Evolutionary conservation across 345 rosid genomes (phyloP).

Genomic region (Orychophragmus violaceus): DNA sequence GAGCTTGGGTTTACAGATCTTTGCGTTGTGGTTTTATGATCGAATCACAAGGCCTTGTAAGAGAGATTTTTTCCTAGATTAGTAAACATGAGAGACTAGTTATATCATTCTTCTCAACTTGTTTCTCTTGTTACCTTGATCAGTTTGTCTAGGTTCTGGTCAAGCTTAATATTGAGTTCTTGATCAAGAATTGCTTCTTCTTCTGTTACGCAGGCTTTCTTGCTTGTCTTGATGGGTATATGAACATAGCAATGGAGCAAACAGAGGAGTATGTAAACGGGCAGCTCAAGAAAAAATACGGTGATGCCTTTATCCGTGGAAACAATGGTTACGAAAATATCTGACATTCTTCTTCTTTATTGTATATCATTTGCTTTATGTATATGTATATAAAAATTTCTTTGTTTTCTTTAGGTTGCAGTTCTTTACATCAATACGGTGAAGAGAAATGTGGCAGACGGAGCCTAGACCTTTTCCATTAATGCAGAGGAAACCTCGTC

Average conservation of each 20-base stretch:
- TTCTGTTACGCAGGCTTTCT: constrained; percentile 53
- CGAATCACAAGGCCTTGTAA: not conserved
- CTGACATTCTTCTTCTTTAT: not conserved
- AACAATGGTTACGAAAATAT: constrained; percentile 51
- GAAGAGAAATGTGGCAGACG: constrained; percentile 74
- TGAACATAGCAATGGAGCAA: too few relatives aligned
- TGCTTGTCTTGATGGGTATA: constrained; percentile 73
- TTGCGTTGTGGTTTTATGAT: not conserved
- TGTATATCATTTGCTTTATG: not conserved
- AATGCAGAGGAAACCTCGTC: constrained; percentile 74
- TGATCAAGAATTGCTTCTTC: not conserved
- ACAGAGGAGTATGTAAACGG: too few relatives aligned
- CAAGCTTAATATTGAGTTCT: not conserved
- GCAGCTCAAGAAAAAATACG: constrained; percentile 86
- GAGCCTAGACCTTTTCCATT: constrained; percentile 66
- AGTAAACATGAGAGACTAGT: not conserved
- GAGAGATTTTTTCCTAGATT: not conserved
- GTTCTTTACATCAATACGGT: constrained; percentile 91
- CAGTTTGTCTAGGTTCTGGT: not conserved
- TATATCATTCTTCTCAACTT: not conserved
- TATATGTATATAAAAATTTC: not conserved
- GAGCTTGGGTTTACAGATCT: not conserved
- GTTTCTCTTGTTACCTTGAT: not conserved
- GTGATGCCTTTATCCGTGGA: constrained; percentile 93
- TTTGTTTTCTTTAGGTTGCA: constrained; percentile 32